phyloP scores from a whole-genome alignment of 495 filamentous ascomycete genomes.

The Oidiodendron maius region DNA sequence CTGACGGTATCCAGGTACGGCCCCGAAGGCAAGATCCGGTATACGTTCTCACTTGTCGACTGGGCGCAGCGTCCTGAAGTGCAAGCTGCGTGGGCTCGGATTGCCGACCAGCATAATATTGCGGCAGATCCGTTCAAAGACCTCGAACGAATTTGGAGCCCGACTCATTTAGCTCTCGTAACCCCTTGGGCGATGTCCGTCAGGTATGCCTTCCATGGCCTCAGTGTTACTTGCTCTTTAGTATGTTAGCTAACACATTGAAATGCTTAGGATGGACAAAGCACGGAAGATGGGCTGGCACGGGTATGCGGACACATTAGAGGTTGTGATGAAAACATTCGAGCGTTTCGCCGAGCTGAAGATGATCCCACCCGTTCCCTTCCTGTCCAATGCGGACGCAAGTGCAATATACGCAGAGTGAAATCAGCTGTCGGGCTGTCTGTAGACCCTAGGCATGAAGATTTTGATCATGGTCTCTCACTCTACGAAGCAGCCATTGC shows the following conservation, averaged over 20 bases:
- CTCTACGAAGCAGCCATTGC: no score
- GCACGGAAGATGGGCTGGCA: conserved; percentile 8
- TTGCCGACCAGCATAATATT: conserved; percentile 11
- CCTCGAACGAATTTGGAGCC: background rate
- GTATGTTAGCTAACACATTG: background rate
- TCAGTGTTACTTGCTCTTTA: background rate
- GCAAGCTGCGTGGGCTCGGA: conserved; percentile 32
- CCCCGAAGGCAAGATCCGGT: conserved; percentile 26
- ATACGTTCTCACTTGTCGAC: conserved; percentile 31
- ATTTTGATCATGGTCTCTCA: no score
- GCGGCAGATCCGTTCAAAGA: background rate
- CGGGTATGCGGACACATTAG: conserved; percentile 3
- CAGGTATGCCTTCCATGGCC: conserved; percentile 1
- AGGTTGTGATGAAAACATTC: background rate
- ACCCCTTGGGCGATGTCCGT: background rate
- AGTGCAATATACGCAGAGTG: no score
- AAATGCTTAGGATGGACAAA: background rate
- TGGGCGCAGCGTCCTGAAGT: conserved; percentile 40
- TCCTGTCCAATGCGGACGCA: no score
- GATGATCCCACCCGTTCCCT: conserved; percentile 7
- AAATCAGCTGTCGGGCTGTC: no score
- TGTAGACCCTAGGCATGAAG: no score
- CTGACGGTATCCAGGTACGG: conserved; percentile 29
- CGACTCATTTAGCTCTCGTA: conserved; percentile 1
- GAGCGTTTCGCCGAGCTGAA: conserved; percentile 1